Conservation (phyloP, 2,329 filamentous ascomycete genomes). For the Conoideocrella luteorostrata region DNA sequence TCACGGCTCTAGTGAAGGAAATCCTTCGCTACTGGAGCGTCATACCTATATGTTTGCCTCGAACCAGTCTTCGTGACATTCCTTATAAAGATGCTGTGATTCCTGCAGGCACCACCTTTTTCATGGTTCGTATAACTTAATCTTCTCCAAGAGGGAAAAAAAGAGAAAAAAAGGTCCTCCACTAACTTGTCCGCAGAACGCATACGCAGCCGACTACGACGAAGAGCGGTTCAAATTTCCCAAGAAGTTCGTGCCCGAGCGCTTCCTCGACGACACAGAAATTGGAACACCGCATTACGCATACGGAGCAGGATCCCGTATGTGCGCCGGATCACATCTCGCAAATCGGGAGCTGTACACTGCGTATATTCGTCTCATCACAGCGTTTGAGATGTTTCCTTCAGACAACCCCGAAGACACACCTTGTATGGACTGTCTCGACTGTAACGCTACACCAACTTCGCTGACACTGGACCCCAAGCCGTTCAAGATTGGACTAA, state of each 20-base stretch:
- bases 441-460: slow-evolving; percentile 51
- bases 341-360: slow-evolving; percentile 59
- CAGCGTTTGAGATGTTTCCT: slow-evolving; percentile 48
- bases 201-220: slow-evolving; percentile 71
- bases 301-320: slow-evolving; percentile 56
- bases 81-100: slow-evolving; percentile 60
- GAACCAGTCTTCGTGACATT: slow-evolving; percentile 67
- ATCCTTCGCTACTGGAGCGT: slow-evolving; percentile 73
- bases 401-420: slow-evolving; percentile 38
- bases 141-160: not conserved
- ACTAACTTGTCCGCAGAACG: slow-evolving; percentile 43
- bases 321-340: slow-evolving; percentile 58
- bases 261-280: slow-evolving; percentile 54
- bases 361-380: slow-evolving; percentile 52
- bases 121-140: slow-evolving; percentile 49
- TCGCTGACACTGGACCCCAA: slow-evolving; percentile 56
- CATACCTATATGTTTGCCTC: slow-evolving; percentile 70
- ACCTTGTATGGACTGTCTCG: slow-evolving; percentile 50
- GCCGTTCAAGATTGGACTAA: slow-evolving; percentile 54
- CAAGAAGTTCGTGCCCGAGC: slow-evolving; percentile 59
- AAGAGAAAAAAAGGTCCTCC: too few species aligned
- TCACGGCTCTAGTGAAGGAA: slow-evolving; percentile 74
- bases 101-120: slow-evolving; percentile 71
- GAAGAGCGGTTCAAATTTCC: slow-evolving; percentile 59
- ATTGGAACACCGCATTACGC: slow-evolving; percentile 54